Conservation (phyloP, 208 protist species). For the Acanthamoeba triangularis region DNA sequence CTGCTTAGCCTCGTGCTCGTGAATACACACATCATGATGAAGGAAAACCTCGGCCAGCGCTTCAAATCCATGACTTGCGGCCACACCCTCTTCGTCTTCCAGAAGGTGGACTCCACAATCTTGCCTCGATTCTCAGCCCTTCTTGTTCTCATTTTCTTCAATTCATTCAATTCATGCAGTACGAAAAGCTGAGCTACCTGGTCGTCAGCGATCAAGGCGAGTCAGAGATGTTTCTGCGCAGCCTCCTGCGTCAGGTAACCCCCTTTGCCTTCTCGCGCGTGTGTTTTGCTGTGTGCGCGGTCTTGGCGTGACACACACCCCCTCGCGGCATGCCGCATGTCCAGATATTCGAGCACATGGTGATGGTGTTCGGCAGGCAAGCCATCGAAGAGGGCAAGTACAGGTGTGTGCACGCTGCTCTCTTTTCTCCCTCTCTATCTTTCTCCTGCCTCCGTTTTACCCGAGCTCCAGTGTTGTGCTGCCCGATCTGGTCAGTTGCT, state of each 20-base stretch:
- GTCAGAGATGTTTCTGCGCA: slow-evolving; percentile 66
- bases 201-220: slow-evolving; percentile 74
- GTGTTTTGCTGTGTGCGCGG: background rate
- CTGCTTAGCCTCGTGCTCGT: slow-evolving; percentile 40
- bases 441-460: background rate
- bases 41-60: slow-evolving; percentile 47
- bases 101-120: background rate
- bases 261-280: background rate
- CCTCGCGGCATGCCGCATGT: background rate
- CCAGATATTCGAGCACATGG: slow-evolving; percentile 68
- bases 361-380: slow-evolving; percentile 59
- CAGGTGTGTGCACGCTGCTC: background rate
- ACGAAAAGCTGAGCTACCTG: slow-evolving; percentile 28
- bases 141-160: background rate
- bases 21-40: slow-evolving; percentile 62
- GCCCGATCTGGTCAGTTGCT: background rate
- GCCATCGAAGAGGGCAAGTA: slow-evolving; percentile 56
- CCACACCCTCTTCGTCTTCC: slow-evolving; percentile 29
- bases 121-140: background rate
- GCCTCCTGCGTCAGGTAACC: slow-evolving; percentile 25
- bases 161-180: background rate
- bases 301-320: background rate
- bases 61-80: slow-evolving; percentile 69
- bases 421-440: background rate
- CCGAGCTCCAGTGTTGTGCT: background rate